Percentiles rank a stretch among this genome's conserved stretches.
phyloP scores from a whole-genome alignment of 257 asterid species.

The Ilex asprella region DNA sequence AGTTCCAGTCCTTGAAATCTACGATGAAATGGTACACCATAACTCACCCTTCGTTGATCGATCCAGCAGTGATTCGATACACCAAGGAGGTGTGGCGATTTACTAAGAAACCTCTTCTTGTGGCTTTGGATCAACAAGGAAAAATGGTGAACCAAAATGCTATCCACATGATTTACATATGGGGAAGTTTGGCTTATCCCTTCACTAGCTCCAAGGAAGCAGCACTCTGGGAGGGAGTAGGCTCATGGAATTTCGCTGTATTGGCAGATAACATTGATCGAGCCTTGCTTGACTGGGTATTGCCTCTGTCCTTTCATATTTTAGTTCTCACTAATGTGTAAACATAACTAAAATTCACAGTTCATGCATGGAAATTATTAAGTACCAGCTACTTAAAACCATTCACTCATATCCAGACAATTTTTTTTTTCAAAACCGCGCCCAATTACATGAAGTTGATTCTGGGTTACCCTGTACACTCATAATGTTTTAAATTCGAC shows the following conservation, averaged over 20 bases:
- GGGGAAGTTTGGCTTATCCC: conserved; percentile 82
- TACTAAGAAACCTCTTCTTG: conserved; percentile 64
- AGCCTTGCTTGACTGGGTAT: conserved; percentile 60
- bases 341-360: too few relatives aligned
- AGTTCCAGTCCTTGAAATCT: conserved; percentile 37
- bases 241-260: conserved; percentile 54
- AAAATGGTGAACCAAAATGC: conserved; percentile 60
- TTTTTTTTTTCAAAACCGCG: too few relatives aligned
- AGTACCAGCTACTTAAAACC: too few relatives aligned
- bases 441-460: too few relatives aligned
- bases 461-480: too few relatives aligned
- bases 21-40: conserved; percentile 87
- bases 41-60: conserved; percentile 54
- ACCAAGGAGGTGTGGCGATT: conserved; percentile 50
- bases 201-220: conserved; percentile 55
- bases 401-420: too few relatives aligned
- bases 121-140: conserved; percentile 82
- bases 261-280: conserved; percentile 63
- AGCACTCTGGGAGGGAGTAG: conserved; percentile 55
- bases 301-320: background rate
- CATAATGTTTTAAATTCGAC: too few relatives aligned
- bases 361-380: too few relatives aligned
- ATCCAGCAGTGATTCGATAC: conserved; percentile 55
- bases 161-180: conserved; percentile 87
- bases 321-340: too few relatives aligned